Conservation (phyloP, 176 grass and related monocot species). For the barley (Hordeum vulgare) region DNA sequence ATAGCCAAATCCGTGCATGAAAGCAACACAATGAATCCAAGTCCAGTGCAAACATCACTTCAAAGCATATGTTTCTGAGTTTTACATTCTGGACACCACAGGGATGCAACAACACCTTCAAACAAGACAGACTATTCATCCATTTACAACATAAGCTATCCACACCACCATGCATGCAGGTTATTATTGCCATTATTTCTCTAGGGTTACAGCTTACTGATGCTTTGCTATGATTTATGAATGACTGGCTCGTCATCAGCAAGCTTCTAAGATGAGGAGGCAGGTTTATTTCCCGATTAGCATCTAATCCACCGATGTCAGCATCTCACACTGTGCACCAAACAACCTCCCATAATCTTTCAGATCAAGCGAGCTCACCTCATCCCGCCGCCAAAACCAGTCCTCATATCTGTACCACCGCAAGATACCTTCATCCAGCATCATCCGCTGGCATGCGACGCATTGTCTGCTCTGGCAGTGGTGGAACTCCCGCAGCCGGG, state of each 20-base stretch:
- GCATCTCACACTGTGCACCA: slow-evolving; percentile 58
- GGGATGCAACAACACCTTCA: slow-evolving; percentile 12
- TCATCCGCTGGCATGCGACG: slow-evolving; percentile 70
- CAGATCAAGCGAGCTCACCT: slow-evolving; percentile 78
- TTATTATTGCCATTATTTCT: slow-evolving; percentile 24
- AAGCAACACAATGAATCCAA: neutral
- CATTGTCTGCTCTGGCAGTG: slow-evolving; percentile 68
- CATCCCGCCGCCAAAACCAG: slow-evolving; percentile 84
- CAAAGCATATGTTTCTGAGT: neutral
- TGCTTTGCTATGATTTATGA: slow-evolving; percentile 21
- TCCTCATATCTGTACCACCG: slow-evolving; percentile 93
- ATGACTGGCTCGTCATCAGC: neutral
- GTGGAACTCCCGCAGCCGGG: slow-evolving; percentile 57
- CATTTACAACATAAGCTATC: slow-evolving; percentile 37
- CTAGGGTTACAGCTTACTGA: slow-evolving; percentile 15
- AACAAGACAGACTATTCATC: slow-evolving; percentile 22
- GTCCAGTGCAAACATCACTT: slow-evolving; percentile 5
- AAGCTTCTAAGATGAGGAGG: slow-evolving; percentile 27
- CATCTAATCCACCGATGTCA: slow-evolving; percentile 52
- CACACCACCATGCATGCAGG: slow-evolving; percentile 17
- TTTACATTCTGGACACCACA: neutral
- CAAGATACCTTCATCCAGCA: slow-evolving; percentile 84
- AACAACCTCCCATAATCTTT: slow-evolving; percentile 74
- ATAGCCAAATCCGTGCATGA: neutral
- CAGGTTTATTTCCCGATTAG: neutral